phyloP scores from a whole-genome alignment of 2,329 filamentous ascomycete species.

The Aspergillus arachidicola region DNA sequence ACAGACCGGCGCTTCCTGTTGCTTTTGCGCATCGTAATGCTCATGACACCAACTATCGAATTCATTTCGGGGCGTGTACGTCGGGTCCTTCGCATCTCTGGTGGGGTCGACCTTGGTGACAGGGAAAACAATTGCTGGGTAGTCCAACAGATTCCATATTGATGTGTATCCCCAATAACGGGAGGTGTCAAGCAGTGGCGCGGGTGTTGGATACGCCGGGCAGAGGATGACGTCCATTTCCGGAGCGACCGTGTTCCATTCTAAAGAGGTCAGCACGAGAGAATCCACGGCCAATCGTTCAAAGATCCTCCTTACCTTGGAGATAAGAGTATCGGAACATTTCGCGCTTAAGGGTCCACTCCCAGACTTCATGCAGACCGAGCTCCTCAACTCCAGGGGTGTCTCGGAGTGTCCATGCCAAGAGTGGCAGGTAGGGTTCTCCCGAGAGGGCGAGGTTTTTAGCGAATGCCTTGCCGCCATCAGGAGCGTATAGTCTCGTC shows the following conservation, averaged over 20 bases:
- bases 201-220: constrained; percentile 59
- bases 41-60: constrained; percentile 26
- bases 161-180: constrained; percentile 67
- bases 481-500: constrained; percentile 12
- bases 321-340: constrained; percentile 12
- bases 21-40: constrained; percentile 43
- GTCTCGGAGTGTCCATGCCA: constrained; percentile 6
- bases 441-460: constrained; percentile 3
- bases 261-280: not conserved
- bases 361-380: constrained; percentile 10
- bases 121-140: constrained; percentile 65
- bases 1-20: constrained; percentile 53
- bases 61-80: not conserved
- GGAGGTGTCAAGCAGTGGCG: constrained; percentile 57
- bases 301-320: constrained; percentile 4
- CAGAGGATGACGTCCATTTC: constrained; percentile 62
- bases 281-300: not conserved
- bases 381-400: constrained; percentile 15
- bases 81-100: constrained; percentile 26
- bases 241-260: constrained; percentile 12
- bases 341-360: constrained; percentile 14
- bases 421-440: constrained; percentile 1
- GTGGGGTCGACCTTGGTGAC: constrained; percentile 50
- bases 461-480: constrained; percentile 14
- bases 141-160: constrained; percentile 71